A percentile compares a stretch with the other conserved stretches of the same genome.
These are phyloP conservation scores for Claviceps spartinae DNA, from an alignment of 2,329 filamentous ascomycete species.

Conservation along the genomic window DNA sequence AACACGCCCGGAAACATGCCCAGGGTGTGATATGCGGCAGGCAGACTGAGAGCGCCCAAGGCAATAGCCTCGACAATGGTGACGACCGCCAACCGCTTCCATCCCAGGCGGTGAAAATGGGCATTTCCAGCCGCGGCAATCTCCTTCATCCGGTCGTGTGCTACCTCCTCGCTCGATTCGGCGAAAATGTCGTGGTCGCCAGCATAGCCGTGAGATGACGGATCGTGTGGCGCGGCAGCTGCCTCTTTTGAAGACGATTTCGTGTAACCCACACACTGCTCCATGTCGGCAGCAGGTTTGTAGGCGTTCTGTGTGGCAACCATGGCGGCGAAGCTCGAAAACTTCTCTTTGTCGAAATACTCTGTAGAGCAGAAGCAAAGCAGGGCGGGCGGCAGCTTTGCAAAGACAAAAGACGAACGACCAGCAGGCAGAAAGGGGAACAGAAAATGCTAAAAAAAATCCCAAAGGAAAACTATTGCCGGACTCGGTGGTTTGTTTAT, in stretches of 20 bases:
- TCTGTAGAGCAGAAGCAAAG: no score
- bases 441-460: no score
- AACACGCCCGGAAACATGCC: conserved; percentile 38
- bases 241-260: not conserved
- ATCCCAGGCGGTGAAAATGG: conserved; percentile 39
- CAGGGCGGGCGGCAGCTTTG: no score
- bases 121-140: conserved; percentile 30
- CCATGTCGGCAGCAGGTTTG: not conserved
- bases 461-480: no score
- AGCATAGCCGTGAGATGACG: not conserved
- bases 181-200: conserved; percentile 8
- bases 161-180: conserved; percentile 14
- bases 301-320: not conserved
- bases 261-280: not conserved
- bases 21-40: conserved; percentile 37
- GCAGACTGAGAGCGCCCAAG: conserved; percentile 37
- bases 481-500: no score
- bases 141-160: conserved; percentile 25
- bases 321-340: not conserved
- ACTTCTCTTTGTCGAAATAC: no score
- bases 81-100: conserved; percentile 42
- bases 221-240: not conserved
- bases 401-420: no score
- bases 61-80: conserved; percentile 44
- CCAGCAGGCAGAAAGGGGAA: no score